These are phyloP conservation scores for Medicago lupulina DNA, from an alignment of 306 rosid species.

Conservation along the genomic window DNA sequence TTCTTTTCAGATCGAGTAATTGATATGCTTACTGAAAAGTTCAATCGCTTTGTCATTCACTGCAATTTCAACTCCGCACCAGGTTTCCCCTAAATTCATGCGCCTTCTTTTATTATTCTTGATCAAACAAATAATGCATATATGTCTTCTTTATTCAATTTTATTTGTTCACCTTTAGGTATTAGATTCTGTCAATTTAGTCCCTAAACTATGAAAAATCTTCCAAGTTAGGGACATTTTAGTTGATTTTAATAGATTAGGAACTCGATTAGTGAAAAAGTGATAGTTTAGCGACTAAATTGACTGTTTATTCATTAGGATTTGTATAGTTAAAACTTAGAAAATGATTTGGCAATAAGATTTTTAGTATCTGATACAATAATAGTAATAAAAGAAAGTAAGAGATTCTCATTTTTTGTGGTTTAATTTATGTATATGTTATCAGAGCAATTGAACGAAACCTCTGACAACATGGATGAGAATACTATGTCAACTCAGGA, in stretches of 20 bases:
- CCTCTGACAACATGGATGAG: constrained; percentile 50
- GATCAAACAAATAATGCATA: not conserved
- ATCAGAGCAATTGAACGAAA: constrained; percentile 40
- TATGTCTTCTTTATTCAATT: not conserved
- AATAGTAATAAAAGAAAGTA: not conserved
- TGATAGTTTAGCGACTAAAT: too few relatives aligned
- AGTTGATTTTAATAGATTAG: too few relatives aligned
- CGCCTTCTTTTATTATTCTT: not conserved
- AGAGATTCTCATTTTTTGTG: not conserved
- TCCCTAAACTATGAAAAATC: too few relatives aligned
- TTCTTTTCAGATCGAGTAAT: constrained; percentile 51
- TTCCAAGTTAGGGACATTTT: too few relatives aligned
- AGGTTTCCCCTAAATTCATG: constrained; percentile 42
- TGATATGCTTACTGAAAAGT: constrained; percentile 43
- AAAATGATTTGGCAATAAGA: constrained; percentile 3
- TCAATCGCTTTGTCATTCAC: constrained; percentile 36
- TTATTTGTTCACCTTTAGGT: not conserved
- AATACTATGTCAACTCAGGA: constrained; percentile 51
- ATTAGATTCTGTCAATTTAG: not conserved
- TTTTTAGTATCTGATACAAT: not conserved
- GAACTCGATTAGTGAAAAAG: too few relatives aligned
- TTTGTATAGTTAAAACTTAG: not conserved
- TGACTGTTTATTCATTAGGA: not conserved
- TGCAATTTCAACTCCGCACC: constrained; percentile 44
- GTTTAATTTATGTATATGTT: constrained; percentile 6